Base-by-base conservation (phyloP, 2,329 filamentous ascomycete species). In the Pseudogymnoascus destructans region DNA sequence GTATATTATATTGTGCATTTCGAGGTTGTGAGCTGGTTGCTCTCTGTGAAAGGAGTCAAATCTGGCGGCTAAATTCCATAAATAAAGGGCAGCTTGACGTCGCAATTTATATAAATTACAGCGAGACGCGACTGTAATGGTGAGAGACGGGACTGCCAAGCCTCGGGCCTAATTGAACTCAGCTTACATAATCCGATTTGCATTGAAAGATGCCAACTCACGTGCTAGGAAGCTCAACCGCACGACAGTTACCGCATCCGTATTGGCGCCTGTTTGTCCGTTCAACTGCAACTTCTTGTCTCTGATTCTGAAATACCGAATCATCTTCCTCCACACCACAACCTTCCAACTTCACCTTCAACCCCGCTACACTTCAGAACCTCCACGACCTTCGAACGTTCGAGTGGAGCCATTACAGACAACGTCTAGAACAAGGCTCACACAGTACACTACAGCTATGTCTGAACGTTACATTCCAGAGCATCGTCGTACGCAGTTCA, bases 391-490 rank as follows among this genome's bases (percentile, higher is more conserved):
- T 52, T 52, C 46, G 46, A 52, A 30, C 46, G 46, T 52, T 15
- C 46, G 46, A 30, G 46, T 52, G 46, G 46, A 52, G 46, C 46
- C 23, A 52, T 52, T 52, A 52, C 46, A 52, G 46, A 56, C 54
- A 56, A 56, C 54, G 23, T 35, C 54, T 35, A 35, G 35, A 35
- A 56, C 54, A 56, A 56, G 35, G 35, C 46, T 55, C 33, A 46
- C 42, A 52, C 59, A 62, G 40, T 35, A 61, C 35, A 62, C 61
- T 64, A 60, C 65, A 68, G 67, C 42, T 58, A 98, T 98, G 93
- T 87, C 93, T 74, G 93, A 98, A 74, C 89, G 93, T 70, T 98
- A 96, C 79, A 98, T 98, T 71, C 93, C 93, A 73, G 93, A 98
- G 79, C 93, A 98, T 80, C 90, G 93, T 74, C 91, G 93, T 72